Evolutionary conservation across 176 grass and related monocot genomes (phyloP).

Genomic region (Avena insularis): DNA sequence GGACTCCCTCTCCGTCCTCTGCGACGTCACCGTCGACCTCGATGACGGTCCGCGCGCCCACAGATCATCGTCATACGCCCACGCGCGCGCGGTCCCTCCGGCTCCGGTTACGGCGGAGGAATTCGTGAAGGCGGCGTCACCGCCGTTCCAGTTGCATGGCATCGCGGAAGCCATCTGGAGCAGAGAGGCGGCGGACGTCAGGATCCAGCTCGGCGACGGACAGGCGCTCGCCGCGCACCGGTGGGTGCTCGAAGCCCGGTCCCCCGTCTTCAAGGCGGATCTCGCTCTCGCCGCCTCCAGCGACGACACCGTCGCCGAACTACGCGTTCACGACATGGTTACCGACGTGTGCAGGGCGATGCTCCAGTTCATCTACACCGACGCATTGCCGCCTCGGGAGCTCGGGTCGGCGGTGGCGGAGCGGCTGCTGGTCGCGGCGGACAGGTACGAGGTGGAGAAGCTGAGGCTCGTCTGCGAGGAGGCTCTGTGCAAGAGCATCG

Average conservation of each 20-base stretch:
- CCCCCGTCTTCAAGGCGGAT: neutral
- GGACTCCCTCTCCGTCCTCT: neutral
- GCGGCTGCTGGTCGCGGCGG: neutral
- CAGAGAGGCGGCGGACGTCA: neutral
- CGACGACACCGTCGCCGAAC: neutral
- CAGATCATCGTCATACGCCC: too few species aligned
- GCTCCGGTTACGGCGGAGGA: neutral
- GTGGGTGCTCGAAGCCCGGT: neutral
- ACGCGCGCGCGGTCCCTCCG: too few species aligned
- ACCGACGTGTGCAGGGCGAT: neutral
- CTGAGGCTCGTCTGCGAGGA: neutral
- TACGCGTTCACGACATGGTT: neutral
- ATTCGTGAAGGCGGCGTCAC: neutral
- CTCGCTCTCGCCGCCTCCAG: neutral
- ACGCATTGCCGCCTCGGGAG: neutral
- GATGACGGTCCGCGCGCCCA: too few species aligned
- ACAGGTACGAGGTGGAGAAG: neutral
- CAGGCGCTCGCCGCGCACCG: neutral
- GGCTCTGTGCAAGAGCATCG: neutral
- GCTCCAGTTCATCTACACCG: neutral
- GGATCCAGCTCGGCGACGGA: neutral
- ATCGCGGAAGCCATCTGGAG: neutral
- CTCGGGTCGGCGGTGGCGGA: neutral
- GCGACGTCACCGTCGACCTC: neutral
- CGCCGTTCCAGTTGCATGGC: neutral